phyloP scores from a whole-genome alignment of 2,329 filamentous ascomycete genomes.

The Talaromyces islandicus region DNA sequence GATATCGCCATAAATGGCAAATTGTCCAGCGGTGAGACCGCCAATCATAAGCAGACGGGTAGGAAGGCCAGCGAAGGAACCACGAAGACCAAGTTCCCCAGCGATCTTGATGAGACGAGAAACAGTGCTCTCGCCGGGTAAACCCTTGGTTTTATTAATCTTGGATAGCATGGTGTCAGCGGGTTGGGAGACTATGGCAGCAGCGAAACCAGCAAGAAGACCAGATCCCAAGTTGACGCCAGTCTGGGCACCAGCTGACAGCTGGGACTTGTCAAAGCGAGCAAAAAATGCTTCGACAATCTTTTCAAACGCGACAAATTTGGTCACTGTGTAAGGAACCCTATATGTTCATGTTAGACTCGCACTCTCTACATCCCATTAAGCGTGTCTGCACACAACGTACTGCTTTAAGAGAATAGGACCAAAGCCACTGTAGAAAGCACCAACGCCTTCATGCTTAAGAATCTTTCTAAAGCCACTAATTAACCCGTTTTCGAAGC shows the following conservation, averaged over 20 bases:
- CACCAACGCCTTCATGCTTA: conserved; percentile 73
- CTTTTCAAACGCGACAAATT: conserved; percentile 92
- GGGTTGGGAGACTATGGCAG: conserved; percentile 79
- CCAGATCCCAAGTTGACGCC: conserved; percentile 77
- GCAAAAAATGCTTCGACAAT: conserved; percentile 68
- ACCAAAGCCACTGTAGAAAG: conserved; percentile 87
- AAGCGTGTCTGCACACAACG: conserved; percentile 23
- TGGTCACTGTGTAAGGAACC: conserved; percentile 89
- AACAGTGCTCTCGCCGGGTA: conserved; percentile 76
- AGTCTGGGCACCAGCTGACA: conserved; percentile 66
- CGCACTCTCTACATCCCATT: conserved; percentile 2
- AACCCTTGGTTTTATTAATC: conserved; percentile 91
- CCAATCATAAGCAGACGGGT: conserved; percentile 71
- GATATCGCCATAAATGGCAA: conserved; percentile 71
- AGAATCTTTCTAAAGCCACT: conserved; percentile 76
- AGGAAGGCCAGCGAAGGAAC: conserved; percentile 74
- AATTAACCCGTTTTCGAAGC: conserved; percentile 73
- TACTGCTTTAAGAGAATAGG: conserved; percentile 79
- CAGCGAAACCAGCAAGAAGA: conserved; percentile 78
- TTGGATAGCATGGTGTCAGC: conserved; percentile 91
- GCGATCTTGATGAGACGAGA: conserved; percentile 79
- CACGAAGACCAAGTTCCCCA: conserved; percentile 73
- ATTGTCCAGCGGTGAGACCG: conserved; percentile 71
- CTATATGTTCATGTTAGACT: conserved; percentile 34
- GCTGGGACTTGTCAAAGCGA: conserved; percentile 62